Conservation (phyloP, 371 early-diverging fungal genomes). For the Zopfochytrium polystomum region DNA sequence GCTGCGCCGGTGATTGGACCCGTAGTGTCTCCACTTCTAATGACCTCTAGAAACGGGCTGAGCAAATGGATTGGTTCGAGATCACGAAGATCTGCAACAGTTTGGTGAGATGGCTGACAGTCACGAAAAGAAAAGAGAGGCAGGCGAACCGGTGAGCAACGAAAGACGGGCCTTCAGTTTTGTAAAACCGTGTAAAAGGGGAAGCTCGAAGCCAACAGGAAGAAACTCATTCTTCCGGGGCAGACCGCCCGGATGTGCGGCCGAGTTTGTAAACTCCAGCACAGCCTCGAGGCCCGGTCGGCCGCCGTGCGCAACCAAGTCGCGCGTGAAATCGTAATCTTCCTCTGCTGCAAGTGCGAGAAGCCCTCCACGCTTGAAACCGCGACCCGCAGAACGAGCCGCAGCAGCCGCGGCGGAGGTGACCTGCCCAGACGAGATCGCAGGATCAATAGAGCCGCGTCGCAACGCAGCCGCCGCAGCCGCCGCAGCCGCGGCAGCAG, state of each 20-base stretch:
- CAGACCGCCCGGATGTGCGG: slow-evolving; percentile 26
- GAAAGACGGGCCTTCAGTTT: slow-evolving; percentile 64
- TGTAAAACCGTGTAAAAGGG: slow-evolving; percentile 69
- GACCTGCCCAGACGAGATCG: too few relatives aligned
- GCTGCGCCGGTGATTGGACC: slow-evolving; percentile 93
- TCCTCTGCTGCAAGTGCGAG: neutral
- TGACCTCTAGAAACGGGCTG: slow-evolving; percentile 85
- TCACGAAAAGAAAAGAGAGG: neutral
- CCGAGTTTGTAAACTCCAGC: slow-evolving; percentile 20
- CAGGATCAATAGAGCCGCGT: too few relatives aligned
- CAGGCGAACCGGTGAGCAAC: slow-evolving; percentile 54
- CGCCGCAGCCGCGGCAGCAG: slow-evolving; percentile 1
- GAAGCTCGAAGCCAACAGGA: slow-evolving; percentile 56
- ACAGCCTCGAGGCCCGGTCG: slow-evolving; percentile 26
- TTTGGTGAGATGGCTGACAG: neutral
- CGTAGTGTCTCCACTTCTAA: slow-evolving; percentile 86
- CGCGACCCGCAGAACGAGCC: too few relatives aligned
- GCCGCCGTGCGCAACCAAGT: slow-evolving; percentile 19
- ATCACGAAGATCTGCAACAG: slow-evolving; percentile 44
- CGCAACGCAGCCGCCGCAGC: neutral
- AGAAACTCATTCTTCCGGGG: neutral
- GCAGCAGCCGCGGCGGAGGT: too few relatives aligned
- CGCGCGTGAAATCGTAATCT: slow-evolving; percentile 32
- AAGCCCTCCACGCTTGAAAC: neutral
- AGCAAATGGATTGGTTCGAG: slow-evolving; percentile 77